These are phyloP conservation scores for Harringtonia lauricola DNA, from an alignment of 2,329 filamentous ascomycete species.

Conservation along the genomic window DNA sequence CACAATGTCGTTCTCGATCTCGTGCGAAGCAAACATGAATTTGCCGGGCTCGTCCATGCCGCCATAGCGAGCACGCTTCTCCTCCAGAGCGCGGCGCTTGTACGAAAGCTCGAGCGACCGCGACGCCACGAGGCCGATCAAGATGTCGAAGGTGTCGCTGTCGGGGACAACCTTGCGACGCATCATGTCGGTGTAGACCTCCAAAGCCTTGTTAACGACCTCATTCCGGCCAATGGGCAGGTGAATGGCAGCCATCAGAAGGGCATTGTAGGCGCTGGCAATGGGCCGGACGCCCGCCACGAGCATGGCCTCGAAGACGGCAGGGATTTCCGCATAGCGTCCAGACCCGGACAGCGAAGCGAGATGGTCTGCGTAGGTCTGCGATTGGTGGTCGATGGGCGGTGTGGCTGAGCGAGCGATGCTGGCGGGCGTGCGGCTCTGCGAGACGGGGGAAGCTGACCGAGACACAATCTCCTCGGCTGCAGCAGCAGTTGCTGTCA, in stretches of 20 bases:
- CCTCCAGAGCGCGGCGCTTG: constrained; percentile 63
- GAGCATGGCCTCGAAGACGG: constrained; percentile 83
- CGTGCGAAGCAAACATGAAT: constrained; percentile 82
- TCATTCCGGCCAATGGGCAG: constrained; percentile 70
- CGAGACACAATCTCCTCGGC: constrained; percentile 28
- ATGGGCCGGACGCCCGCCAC: constrained; percentile 71
- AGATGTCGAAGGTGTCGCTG: constrained; percentile 74
- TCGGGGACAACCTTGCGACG: constrained; percentile 73
- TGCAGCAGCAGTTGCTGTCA: constrained; percentile 12
- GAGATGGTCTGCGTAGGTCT: constrained; percentile 68
- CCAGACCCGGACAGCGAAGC: constrained; percentile 58
- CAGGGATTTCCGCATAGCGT: constrained; percentile 79
- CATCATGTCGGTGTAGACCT: constrained; percentile 96
- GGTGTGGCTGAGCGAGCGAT: constrained; percentile 48
- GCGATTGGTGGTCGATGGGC: constrained; percentile 50
- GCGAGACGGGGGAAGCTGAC: constrained; percentile 27
- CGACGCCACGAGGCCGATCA: constrained; percentile 72
- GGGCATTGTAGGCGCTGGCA: constrained; percentile 80
- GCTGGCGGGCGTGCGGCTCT: constrained; percentile 31
- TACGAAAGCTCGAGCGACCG: constrained; percentile 69
- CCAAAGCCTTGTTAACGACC: constrained; percentile 80
- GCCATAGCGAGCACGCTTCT: constrained; percentile 74
- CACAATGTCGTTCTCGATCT: constrained; percentile 77
- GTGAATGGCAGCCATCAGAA: constrained; percentile 74
- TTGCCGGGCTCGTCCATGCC: constrained; percentile 73